Evolutionary conservation across 192 early-diverging fungal species (phyloP).

Genomic region (Backusella westeae): DNA sequence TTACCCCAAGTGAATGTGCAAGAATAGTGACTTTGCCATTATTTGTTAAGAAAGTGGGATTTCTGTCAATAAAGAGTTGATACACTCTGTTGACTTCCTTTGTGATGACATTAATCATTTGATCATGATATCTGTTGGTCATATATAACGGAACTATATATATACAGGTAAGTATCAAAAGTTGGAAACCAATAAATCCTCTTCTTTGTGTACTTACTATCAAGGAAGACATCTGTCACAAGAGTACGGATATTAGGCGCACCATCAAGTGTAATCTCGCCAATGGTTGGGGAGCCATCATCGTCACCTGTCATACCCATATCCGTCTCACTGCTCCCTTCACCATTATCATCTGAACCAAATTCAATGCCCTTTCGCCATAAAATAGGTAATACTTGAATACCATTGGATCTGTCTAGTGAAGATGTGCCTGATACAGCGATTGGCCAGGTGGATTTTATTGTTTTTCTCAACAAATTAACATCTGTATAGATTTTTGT

Average conservation of each 20-base stretch:
- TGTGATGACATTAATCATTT: constrained; percentile 77
- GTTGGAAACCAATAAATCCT: neutral
- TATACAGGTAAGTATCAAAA: constrained; percentile 3
- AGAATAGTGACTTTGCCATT: constrained; percentile 70
- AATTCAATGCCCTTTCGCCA: constrained; percentile 81
- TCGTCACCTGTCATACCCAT: constrained; percentile 48
- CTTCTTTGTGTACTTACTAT: constrained; percentile 52
- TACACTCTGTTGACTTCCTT: constrained; percentile 79
- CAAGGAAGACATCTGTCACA: constrained; percentile 80
- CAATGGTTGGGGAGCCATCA: constrained; percentile 62
- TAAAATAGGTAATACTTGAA: constrained; percentile 81
- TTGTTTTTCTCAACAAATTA: constrained; percentile 62
- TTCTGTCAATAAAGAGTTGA: constrained; percentile 60
- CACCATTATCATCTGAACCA: constrained; percentile 55
- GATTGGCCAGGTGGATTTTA: constrained; percentile 51
- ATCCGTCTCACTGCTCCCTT: constrained; percentile 51
- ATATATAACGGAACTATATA: constrained; percentile 72
- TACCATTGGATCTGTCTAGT: constrained; percentile 32
- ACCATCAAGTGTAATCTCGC: constrained; percentile 79
- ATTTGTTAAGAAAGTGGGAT: constrained; percentile 65
- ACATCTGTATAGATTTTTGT: constrained; percentile 49
- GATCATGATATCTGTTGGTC: constrained; percentile 76
- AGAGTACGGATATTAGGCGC: constrained; percentile 80
- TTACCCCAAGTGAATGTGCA: constrained; percentile 76
- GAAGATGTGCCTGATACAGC: constrained; percentile 13